Evolutionary conservation across 2,329 filamentous ascomycete species (phyloP), one percentile per base, ranked within the genome.

Genomic region (Epichloe gansuensis): DNA sequence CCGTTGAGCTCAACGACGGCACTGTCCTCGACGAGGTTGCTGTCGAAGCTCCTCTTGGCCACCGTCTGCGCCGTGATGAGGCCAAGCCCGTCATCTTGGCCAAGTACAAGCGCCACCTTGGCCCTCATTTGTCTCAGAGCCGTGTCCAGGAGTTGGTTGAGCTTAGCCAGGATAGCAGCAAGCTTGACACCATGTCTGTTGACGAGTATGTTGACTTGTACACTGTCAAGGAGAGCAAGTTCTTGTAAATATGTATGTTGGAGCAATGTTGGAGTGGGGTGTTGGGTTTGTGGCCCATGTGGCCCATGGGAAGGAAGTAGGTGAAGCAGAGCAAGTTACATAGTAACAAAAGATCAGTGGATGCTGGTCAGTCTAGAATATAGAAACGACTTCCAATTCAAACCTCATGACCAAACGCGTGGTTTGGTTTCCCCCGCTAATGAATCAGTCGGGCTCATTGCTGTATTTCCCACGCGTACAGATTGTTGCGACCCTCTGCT

Each of bases 41-140:
- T 48, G 87, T 98, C 52, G 91, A 96, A 76, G 91, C 93, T 54
- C 93, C 93, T 53, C 82, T 98, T 42, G 93, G 93, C 62, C 93
- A 98, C 77, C 85, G 86, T 59, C 77, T 93, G 65, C 80, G 93
- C 59, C 83, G 91, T 63, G 91, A 96, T 63, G 93, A 98, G 80
- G 93, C 93, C 62, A 97, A 97, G 81, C 93, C 93, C 54, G 88
- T 95, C 72, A 96, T 98, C 62, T 74, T 97, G 62, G 83, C 82
- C 70, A 98, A 98, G 79, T 98, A 89, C 77, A 86, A 91, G 83
- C 84, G 88, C 68, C 93, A 98, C 72, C 75, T 97, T 50, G 80
- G 79, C 62, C 87, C 86, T 51, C 91, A 96, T 75, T 94, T 86
- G 71, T 75, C 81, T 56, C 78, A 87, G 67, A 75, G 78, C 48